phyloP scores from a whole-genome alignment of 192 early-diverging fungal genomes.

The Obelidium mucronatum region DNA sequence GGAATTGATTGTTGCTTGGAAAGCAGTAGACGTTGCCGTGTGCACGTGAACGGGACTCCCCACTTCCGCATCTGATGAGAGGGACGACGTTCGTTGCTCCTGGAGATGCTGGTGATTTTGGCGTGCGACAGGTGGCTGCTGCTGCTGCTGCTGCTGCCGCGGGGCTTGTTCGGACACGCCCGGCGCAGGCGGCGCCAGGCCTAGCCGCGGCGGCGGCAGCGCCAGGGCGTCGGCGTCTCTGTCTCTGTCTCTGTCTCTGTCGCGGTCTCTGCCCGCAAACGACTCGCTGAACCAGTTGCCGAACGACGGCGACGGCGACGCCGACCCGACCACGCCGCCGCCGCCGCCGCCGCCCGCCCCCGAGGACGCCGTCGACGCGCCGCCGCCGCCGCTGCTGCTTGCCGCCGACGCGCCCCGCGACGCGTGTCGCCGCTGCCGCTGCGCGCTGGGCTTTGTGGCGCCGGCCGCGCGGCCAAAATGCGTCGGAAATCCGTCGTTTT shows the following conservation, averaged over 20 bases:
- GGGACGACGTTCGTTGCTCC: not conserved
- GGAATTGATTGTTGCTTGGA: conserved; percentile 30
- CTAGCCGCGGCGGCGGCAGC: not conserved
- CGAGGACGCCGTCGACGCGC: not conserved
- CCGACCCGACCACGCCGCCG: not conserved
- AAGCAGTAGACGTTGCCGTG: conserved; percentile 14
- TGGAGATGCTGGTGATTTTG: not conserved
- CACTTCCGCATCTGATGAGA: not conserved
- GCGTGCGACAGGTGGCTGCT: not conserved
- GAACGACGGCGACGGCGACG: not conserved
- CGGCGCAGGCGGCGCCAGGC: not conserved
- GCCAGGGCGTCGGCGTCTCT: too few relatives aligned
- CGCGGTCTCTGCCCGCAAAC: not conserved
- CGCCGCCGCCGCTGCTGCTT: not conserved
- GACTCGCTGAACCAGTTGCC: not conserved
- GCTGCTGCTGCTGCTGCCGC: not conserved
- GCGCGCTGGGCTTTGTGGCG: not conserved
- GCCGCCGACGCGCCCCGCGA: not conserved
- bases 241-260: not conserved
- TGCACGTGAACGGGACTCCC: not conserved
- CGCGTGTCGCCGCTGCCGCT: not conserved
- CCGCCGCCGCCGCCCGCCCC: too few relatives aligned
- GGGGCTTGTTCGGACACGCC: not conserved
- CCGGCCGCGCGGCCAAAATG: conserved; percentile 1
- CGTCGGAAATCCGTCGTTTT: conserved; percentile 27